phyloP scores from a whole-genome alignment of 1,284 basidiomycete genomes.

The Trametes hirsuta region DNA sequence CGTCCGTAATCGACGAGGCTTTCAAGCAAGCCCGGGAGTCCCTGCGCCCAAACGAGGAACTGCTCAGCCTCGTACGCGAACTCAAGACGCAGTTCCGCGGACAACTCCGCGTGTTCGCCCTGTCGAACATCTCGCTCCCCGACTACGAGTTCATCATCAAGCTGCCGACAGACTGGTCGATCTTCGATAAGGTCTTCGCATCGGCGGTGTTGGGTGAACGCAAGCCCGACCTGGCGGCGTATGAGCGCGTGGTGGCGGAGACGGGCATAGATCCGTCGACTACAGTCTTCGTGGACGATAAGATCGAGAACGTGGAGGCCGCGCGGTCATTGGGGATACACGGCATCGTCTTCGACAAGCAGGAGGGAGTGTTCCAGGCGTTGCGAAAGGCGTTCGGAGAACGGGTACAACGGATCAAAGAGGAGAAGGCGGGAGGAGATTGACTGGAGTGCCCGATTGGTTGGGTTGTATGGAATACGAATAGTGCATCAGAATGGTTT shows the following conservation, averaged over 20 bases:
- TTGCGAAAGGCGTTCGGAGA: constrained; percentile 51
- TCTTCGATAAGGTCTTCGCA: constrained; percentile 61
- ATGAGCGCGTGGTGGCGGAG: constrained; percentile 49
- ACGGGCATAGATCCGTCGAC: constrained; percentile 44
- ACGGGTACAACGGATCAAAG: constrained; percentile 35
- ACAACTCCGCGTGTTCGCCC: constrained; percentile 50
- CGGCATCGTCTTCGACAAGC: constrained; percentile 54
- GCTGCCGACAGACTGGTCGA: constrained; percentile 49
- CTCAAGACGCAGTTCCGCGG: constrained; percentile 43
- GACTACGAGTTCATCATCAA: constrained; percentile 51
- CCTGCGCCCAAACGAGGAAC: constrained; percentile 44
- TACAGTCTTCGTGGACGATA: constrained; percentile 61
- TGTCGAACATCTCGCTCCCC: constrained; percentile 63
- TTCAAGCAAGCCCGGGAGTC: constrained; percentile 52
- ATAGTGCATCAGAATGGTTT: neutral
- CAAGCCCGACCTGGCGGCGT: constrained; percentile 50
- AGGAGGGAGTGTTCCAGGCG: constrained; percentile 41
- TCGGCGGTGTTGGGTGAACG: constrained; percentile 45
- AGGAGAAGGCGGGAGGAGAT: neutral
- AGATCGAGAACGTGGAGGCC: constrained; percentile 56
- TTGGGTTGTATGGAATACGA: neutral
- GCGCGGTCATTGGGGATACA: constrained; percentile 58
- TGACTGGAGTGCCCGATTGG: neutral
- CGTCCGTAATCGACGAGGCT: constrained; percentile 44
- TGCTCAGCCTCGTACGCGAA: constrained; percentile 51